phyloP scores from a whole-genome alignment of 2,329 filamentous ascomycete species.

The Nannizzia gypsea region DNA sequence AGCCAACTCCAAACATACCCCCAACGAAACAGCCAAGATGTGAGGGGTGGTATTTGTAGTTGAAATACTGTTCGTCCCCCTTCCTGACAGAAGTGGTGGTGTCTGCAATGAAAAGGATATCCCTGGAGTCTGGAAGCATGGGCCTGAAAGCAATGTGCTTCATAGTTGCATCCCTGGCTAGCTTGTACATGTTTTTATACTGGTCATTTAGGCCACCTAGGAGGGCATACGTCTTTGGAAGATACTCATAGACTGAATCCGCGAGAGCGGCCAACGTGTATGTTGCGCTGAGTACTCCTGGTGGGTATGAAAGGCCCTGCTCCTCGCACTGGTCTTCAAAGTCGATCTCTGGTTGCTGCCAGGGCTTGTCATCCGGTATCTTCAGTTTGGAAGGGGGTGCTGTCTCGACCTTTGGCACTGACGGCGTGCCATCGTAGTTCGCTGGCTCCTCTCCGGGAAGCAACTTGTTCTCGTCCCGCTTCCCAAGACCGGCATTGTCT shows the following conservation, averaged over 20 bases:
- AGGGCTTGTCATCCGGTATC: not conserved
- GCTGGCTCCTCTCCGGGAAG: conserved; percentile 22
- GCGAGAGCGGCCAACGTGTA: conserved; percentile 45
- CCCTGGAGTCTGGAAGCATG: conserved; percentile 54
- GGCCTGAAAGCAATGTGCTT: conserved; percentile 67
- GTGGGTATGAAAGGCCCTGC: conserved; percentile 30
- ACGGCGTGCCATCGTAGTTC: conserved; percentile 9
- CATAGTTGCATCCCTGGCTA: conserved; percentile 54
- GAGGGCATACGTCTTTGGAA: conserved; percentile 57
- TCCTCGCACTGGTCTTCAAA: conserved; percentile 22
- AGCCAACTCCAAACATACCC: conserved; percentile 45
- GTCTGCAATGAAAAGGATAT: conserved; percentile 54
- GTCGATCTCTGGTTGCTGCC: not conserved
- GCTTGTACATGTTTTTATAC: conserved; percentile 61
- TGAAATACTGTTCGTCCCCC: conserved; percentile 17
- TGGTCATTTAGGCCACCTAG: conserved; percentile 55
- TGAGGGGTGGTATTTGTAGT: conserved; percentile 34
- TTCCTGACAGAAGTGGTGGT: conserved; percentile 36
- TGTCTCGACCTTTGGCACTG: not conserved
- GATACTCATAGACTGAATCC: conserved; percentile 47
- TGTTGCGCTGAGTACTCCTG: conserved; percentile 11
- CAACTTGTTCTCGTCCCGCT: conserved; percentile 9
- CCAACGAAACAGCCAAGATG: conserved; percentile 45
- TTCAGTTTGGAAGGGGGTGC: conserved; percentile 3
- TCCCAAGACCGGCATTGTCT: not conserved